Conservation (phyloP, 2,329 filamentous ascomycete species). For the Colletotrichum costaricense region DNA sequence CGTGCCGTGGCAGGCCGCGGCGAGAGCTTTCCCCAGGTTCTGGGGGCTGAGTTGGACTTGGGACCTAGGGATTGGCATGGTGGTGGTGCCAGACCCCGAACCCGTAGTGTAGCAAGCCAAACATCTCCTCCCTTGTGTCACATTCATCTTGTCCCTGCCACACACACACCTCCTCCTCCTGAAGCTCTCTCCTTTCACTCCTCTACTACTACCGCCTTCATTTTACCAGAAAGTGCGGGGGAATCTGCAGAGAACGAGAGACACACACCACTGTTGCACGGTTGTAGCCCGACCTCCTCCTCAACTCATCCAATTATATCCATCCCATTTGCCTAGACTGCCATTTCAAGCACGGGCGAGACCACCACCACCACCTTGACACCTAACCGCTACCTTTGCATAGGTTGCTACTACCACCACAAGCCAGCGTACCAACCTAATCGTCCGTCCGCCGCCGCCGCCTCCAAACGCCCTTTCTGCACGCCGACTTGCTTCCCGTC, state of each 20-base stretch:
- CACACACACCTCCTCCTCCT: constrained; percentile 29
- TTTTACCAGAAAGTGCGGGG: constrained; percentile 27
- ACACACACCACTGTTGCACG: constrained; percentile 25
- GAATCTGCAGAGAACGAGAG: constrained; percentile 20
- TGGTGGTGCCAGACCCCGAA: constrained; percentile 26
- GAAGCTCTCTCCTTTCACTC: constrained; percentile 20
- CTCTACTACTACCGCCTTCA: constrained; percentile 23
- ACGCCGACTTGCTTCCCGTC: constrained; percentile 32
- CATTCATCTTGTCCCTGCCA: constrained; percentile 27
- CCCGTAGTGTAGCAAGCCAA: constrained; percentile 20
- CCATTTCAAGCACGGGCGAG: constrained; percentile 24
- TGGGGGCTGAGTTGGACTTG: constrained; percentile 7
- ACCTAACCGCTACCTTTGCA: constrained; percentile 11
- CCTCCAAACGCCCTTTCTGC: constrained; percentile 6
- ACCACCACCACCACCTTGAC: constrained; percentile 18
- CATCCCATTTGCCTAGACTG: constrained; percentile 27
- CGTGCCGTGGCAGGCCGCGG: constrained; percentile 8
- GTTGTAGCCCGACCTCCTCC: constrained; percentile 27
- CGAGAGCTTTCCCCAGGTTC: constrained; percentile 35
- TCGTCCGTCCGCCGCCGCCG: constrained; percentile 1
- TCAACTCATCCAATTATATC: constrained; percentile 29
- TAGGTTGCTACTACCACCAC: constrained; percentile 8
- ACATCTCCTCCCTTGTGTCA: constrained; percentile 26
- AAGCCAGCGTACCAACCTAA: constrained; percentile 1
- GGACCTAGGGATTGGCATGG: constrained; percentile 19